These are phyloP conservation scores for Colletotrichum falcatum DNA, from an alignment of 2,329 filamentous ascomycete genomes.

Conservation along the genomic window DNA sequence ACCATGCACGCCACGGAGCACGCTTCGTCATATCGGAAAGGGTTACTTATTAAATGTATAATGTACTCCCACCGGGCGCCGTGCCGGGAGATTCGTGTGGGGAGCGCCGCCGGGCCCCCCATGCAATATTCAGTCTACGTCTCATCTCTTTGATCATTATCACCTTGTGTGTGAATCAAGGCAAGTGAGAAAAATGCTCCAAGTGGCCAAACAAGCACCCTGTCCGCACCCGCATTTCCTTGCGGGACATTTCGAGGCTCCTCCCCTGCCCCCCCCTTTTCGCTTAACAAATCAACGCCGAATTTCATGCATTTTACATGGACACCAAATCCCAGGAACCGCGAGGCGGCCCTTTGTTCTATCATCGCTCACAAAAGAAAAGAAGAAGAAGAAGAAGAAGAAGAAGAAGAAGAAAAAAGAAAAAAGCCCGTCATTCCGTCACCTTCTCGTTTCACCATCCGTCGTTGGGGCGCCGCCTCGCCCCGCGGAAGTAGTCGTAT, in stretches of 20 bases:
- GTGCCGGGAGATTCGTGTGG: neutral
- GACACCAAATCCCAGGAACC: slow-evolving; percentile 21
- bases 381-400: no score
- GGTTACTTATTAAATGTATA: slow-evolving; percentile 36
- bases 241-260: neutral
- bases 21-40: neutral
- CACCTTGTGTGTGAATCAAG: slow-evolving; percentile 9
- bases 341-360: slow-evolving; percentile 22
- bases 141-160: slow-evolving; percentile 40
- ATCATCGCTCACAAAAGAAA: slow-evolving; percentile 32
- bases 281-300: slow-evolving; percentile 25
- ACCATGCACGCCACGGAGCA: no score
- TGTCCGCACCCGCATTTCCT: neutral
- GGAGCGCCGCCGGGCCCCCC: slow-evolving; percentile 1
- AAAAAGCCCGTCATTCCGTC: slow-evolving; percentile 18
- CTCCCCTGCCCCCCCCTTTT: neutral
- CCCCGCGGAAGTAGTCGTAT: slow-evolving; percentile 69
- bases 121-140: slow-evolving; percentile 38
- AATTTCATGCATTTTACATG: slow-evolving; percentile 33
- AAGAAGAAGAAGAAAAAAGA: no score
- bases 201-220: neutral
- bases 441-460: slow-evolving; percentile 50
- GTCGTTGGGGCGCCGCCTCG: slow-evolving; percentile 51
- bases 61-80: slow-evolving; percentile 6
- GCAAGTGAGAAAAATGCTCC: neutral